A percentile compares a stretch with the other conserved stretches of the same genome.
Conservation (phyloP, 805 yeast species). For the Debaryomyces prosopidis region DNA sequence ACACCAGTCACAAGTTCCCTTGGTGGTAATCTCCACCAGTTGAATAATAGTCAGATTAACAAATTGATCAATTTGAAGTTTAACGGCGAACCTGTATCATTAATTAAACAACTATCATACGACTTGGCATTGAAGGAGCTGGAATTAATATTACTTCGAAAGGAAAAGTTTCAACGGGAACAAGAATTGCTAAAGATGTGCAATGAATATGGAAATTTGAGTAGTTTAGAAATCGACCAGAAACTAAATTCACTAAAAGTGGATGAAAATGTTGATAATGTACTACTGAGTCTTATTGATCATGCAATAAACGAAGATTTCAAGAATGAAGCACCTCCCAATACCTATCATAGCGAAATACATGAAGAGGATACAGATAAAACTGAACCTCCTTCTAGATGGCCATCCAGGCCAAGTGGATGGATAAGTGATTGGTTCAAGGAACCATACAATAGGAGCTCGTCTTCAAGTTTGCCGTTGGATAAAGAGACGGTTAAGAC, state of each 20-base stretch:
- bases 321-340: neutral
- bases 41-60: constrained; percentile 19
- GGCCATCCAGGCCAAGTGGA: constrained; percentile 1
- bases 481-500: too few relatives aligned
- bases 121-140: constrained; percentile 51
- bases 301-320: constrained; percentile 28
- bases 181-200: constrained; percentile 32
- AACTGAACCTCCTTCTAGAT: neutral
- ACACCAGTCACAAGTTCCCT: constrained; percentile 3
- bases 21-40: constrained; percentile 20
- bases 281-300: constrained; percentile 25
- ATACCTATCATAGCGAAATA: neutral
- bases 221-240: constrained; percentile 35
- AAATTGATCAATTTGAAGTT: constrained; percentile 24
- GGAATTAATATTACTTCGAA: constrained; percentile 40
- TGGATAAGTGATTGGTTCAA: constrained; percentile 20
- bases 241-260: constrained; percentile 16
- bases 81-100: constrained; percentile 22
- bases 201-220: constrained; percentile 36
- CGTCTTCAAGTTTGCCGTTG: too few relatives aligned
- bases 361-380: neutral
- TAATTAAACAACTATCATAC: constrained; percentile 47
- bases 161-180: constrained; percentile 32
- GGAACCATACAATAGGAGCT: neutral
- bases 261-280: constrained; percentile 17